Evolutionary conservation across 2,329 filamentous ascomycete genomes (phyloP), one percentile per base, ranked within the genome.

Genomic region (Cryphonectria carpinicola): DNA sequence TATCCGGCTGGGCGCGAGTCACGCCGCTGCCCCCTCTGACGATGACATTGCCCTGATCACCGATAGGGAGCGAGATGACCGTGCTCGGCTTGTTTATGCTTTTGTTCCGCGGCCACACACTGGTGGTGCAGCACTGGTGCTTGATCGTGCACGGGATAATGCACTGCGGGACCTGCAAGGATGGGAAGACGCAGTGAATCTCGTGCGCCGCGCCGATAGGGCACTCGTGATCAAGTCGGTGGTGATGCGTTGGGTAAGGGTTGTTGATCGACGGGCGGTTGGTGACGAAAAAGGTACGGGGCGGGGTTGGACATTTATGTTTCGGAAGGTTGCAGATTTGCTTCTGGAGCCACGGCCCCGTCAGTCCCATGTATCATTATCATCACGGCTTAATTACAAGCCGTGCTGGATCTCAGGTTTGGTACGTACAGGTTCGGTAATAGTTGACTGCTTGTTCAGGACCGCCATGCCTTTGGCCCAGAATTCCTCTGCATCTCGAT

Each of bases 161-260:
- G 32, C 67, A 72, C 28, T 52, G 43, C 25, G 56, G 61, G 39
- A 49, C 63, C 49, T 70, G 56, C 22, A 62, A 35, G 39, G 61
- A 61, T 14, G 64, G 52, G 61, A 70, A 72, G 6, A 67, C 70
- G 68, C 70, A 72, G 68, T 72, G 70, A 17, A 72, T 25, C 19
- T 49, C n/a, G 60, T 72, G 70, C 25, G 41, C 64, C 14, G 64
- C 58, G 32, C 70, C 70, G 60, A 54, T 58, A 4, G 49, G 60
- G 43, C 70, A 72, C 39, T 67, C 49, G 65, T 67, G 46, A 61
- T 72, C 65, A 11, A 52, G 67, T 3, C 58, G 68, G 49, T 72
- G 70, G 37, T 72, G 49, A 60, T 72, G 70, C 22, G 49, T 56
- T 19, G 70, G 68, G 43, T 60, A 67, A 14, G 28, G 68, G 60